These are phyloP conservation scores for Dovyalis caffra DNA, from an alignment of 345 rosid species.

Conservation along the genomic window DNA sequence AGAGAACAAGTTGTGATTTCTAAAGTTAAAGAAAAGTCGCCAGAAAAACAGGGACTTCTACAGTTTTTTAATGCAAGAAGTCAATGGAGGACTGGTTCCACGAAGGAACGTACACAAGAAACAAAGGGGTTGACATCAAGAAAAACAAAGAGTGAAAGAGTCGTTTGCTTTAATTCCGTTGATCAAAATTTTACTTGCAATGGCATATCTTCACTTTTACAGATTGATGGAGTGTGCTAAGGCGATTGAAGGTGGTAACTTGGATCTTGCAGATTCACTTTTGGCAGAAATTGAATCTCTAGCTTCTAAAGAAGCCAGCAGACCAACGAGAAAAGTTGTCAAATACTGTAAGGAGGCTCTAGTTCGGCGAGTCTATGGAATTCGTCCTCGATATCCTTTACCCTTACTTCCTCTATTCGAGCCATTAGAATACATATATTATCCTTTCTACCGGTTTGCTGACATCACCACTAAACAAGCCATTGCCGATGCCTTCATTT, in stretches of 20 bases:
- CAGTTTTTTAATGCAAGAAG: too few species aligned
- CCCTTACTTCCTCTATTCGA: background rate
- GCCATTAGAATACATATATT: too few species aligned
- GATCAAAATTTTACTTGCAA: background rate
- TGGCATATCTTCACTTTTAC: background rate
- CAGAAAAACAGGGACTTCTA: too few species aligned
- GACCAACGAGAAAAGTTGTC: background rate
- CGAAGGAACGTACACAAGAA: background rate
- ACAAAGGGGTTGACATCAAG: background rate
- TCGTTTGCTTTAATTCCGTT: background rate
- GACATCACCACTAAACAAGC: rapidly evolving
- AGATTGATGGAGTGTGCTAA: background rate
- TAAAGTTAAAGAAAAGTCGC: too few species aligned
- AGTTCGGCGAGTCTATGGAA: background rate
- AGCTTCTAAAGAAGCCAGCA: background rate
- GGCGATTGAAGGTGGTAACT: background rate
- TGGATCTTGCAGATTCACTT: background rate
- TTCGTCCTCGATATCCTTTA: background rate
- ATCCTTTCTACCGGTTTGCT: background rate
- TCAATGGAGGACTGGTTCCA: background rate
- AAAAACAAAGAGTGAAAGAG: background rate
- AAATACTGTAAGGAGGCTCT: background rate
- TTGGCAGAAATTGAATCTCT: background rate
- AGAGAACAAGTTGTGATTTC: too few species aligned
- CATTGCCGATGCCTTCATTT: background rate